These are phyloP conservation scores for Bertia moriformis DNA, from an alignment of 2,329 filamentous ascomycete genomes.

Conservation along the genomic window DNA sequence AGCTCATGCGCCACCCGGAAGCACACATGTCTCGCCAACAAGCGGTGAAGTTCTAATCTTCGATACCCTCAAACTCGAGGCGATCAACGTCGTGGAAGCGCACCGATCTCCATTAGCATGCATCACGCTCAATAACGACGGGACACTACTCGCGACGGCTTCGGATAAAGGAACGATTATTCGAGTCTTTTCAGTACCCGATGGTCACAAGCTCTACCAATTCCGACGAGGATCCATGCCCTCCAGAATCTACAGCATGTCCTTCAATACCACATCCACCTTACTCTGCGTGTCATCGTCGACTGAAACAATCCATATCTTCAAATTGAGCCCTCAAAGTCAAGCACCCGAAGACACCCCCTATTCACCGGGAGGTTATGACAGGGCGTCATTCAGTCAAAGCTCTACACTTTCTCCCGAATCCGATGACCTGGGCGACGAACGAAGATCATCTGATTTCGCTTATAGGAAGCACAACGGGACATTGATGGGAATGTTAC, in stretches of 20 bases:
- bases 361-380: neutral
- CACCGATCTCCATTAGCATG: slow-evolving; percentile 55
- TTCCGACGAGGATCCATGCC: slow-evolving; percentile 57
- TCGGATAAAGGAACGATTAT: slow-evolving; percentile 61
- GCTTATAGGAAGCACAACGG: slow-evolving; percentile 17
- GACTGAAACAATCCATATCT: slow-evolving; percentile 56
- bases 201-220: slow-evolving; percentile 53
- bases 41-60: slow-evolving; percentile 54
- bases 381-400: neutral
- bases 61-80: slow-evolving; percentile 50
- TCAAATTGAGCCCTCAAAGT: slow-evolving; percentile 33
- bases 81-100: slow-evolving; percentile 54
- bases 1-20: slow-evolving; percentile 7
- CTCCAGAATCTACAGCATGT: slow-evolving; percentile 56
- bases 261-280: slow-evolving; percentile 57
- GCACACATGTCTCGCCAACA: slow-evolving; percentile 25
- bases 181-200: slow-evolving; percentile 52
- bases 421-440: neutral
- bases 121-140: slow-evolving; percentile 51
- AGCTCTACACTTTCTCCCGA: neutral
- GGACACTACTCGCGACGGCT: slow-evolving; percentile 50
- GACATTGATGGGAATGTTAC: slow-evolving; percentile 48
- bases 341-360: neutral
- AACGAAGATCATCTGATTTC: neutral
- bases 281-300: slow-evolving; percentile 56